phyloP scores from a whole-genome alignment of 768 basidiomycete genomes.

The Daedaleopsis sinensis region DNA sequence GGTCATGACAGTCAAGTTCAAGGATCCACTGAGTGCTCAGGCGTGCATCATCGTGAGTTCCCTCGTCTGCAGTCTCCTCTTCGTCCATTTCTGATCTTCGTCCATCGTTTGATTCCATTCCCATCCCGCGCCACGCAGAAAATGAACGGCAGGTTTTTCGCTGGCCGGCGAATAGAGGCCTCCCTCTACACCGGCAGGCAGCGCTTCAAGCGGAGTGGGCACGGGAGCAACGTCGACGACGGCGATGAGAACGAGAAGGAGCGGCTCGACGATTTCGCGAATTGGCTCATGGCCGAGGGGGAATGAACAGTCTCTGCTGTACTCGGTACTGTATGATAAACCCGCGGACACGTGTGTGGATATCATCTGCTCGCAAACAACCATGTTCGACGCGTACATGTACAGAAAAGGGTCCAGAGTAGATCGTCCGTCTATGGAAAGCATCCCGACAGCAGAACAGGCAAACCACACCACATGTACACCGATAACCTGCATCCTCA shows the following conservation, averaged over 20 bases:
- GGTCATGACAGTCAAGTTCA: conserved; percentile 95
- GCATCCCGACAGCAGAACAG: conserved; percentile 16
- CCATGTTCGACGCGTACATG: conserved; percentile 4
- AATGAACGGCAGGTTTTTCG: conserved; percentile 95
- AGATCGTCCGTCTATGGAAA: conserved; percentile 7
- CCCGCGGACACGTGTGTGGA: conserved; percentile 9
- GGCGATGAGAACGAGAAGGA: conserved; percentile 79
- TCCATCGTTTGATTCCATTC: background rate
- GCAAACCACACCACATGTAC: no score
- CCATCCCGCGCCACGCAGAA: conserved; percentile 49
- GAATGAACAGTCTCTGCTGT: conserved; percentile 44
- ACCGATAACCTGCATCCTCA: conserved; percentile 10
- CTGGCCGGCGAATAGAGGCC: conserved; percentile 81
- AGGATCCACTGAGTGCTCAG: conserved; percentile 88
- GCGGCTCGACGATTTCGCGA: conserved; percentile 84
- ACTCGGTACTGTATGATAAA: conserved; percentile 17
- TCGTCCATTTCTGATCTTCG: conserved; percentile 1
- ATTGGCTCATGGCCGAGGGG: conserved; percentile 84
- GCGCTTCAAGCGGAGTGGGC: conserved; percentile 76
- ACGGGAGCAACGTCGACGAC: conserved; percentile 61
- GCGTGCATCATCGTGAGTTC: conserved; percentile 82
- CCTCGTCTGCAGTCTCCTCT: background rate
- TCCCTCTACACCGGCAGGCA: conserved; percentile 81
- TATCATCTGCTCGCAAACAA: conserved; percentile 3
- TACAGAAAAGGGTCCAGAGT: conserved; percentile 1